These are phyloP conservation scores for Colletotrichum karsti DNA, from an alignment of 2,329 filamentous ascomycete genomes.

Conservation along the genomic window DNA sequence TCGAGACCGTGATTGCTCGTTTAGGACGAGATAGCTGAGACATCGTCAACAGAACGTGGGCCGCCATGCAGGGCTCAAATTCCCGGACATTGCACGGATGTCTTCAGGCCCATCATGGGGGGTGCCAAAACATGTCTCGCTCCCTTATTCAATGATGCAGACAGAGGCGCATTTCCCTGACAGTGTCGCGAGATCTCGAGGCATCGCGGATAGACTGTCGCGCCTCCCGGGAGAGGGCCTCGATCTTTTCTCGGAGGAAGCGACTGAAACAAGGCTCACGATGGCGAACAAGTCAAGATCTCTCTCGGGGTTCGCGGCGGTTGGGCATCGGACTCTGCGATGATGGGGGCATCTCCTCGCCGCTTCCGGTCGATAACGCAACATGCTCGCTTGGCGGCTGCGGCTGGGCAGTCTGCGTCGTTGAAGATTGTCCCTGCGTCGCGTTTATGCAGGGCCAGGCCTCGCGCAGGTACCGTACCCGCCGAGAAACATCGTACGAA, in stretches of 20 bases:
- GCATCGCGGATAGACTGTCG: background rate
- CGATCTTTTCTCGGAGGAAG: conserved; percentile 7
- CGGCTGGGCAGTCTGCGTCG: background rate
- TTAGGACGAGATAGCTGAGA: background rate
- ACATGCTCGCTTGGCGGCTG: conserved; percentile 8
- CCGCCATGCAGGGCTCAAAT: background rate
- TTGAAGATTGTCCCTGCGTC: background rate
- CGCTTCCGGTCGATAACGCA: conserved; percentile 6
- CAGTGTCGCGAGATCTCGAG: background rate
- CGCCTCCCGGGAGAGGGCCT: background rate
- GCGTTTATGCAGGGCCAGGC: conserved; percentile 9
- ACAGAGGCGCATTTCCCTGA: conserved; percentile 1
- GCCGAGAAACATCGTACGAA: background rate
- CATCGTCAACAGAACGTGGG: conserved; percentile 19
- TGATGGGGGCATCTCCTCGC: background rate
- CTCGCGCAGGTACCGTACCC: conserved; percentile 3
- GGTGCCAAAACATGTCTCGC: background rate
- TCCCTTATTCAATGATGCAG: conserved; percentile 1
- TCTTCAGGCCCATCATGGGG: background rate
- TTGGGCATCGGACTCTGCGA: background rate
- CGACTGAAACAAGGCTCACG: conserved; percentile 12
- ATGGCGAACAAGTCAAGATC: background rate
- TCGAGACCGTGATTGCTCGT: background rate
- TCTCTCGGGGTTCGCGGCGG: background rate
- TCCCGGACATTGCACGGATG: background rate